Conservation (phyloP, 116 monocot genomes). For the Papilionanthe hybrid region DNA sequence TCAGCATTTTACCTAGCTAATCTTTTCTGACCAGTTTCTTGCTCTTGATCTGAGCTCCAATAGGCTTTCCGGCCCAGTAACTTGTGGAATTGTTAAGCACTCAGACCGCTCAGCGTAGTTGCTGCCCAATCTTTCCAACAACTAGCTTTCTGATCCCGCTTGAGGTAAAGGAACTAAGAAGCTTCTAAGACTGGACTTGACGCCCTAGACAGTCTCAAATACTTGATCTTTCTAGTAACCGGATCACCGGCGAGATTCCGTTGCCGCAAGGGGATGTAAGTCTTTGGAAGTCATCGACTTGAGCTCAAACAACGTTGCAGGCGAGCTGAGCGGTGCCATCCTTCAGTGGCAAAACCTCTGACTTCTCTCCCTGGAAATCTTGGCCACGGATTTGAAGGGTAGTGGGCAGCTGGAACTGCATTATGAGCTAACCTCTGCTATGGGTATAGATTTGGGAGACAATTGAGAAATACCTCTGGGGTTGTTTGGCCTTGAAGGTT, state of each 20-base stretch:
- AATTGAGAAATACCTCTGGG: slow-evolving; percentile 74
- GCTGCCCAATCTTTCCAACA: slow-evolving; percentile 57
- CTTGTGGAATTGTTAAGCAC: slow-evolving; percentile 38
- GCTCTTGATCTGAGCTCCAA: slow-evolving; percentile 81
- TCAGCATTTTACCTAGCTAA: slow-evolving; percentile 60
- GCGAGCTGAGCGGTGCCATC: slow-evolving; percentile 76
- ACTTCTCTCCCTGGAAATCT: slow-evolving; percentile 47
- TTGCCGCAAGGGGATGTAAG: slow-evolving; percentile 76
- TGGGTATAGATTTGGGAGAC: slow-evolving; percentile 52
- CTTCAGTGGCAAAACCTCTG: slow-evolving; percentile 68
- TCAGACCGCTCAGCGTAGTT: slow-evolving; percentile 46
- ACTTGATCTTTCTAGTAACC: slow-evolving; percentile 53
- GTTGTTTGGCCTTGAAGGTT: slow-evolving; percentile 40
- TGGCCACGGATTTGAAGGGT: slow-evolving; percentile 9
- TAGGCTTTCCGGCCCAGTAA: slow-evolving; percentile 58
- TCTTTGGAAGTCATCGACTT: slow-evolving; percentile 76
- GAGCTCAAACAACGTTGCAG: slow-evolving; percentile 44
- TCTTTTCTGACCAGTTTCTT: slow-evolving; percentile 57
- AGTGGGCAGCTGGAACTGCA: slow-evolving; percentile 40
- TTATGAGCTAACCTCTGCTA: slow-evolving; percentile 41
- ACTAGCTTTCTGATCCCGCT: slow-evolving; percentile 58
- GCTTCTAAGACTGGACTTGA: slow-evolving; percentile 72
- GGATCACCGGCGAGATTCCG: slow-evolving; percentile 82
- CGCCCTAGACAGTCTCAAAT: slow-evolving; percentile 73
- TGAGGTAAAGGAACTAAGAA: slow-evolving; percentile 51